Evolutionary conservation across 1,139 yeast genomes (phyloP).

Genomic region (Candida sp.): DNA sequence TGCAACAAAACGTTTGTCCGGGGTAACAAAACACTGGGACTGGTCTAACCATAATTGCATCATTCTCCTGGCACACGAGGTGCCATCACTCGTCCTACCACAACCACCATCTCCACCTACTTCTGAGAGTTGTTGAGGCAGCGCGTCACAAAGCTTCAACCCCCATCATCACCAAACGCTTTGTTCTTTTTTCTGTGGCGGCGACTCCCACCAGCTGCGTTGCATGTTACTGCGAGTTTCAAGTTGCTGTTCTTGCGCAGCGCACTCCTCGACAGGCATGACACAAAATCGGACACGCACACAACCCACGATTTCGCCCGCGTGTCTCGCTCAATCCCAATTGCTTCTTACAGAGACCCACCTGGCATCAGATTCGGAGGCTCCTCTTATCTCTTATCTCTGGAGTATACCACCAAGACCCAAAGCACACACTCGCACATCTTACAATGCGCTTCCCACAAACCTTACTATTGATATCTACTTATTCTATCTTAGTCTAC

Average conservation of each 20-base stretch:
- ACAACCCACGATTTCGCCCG: not conserved
- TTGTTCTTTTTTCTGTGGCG: not conserved
- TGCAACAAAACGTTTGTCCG: not conserved
- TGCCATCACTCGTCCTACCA: not conserved
- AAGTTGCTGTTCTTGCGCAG: not conserved
- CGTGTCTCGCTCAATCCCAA: not conserved
- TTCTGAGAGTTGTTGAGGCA: not conserved
- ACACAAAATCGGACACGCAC: not conserved
- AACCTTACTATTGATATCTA: not conserved
- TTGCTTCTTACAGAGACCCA: not conserved
- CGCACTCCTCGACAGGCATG: not conserved
- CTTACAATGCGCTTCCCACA: not conserved
- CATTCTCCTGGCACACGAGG: not conserved
- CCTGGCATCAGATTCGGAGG: no score
- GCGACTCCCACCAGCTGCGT: not conserved
- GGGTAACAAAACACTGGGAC: not conserved
- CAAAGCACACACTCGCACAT: not conserved
- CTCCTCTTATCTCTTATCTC: not conserved
- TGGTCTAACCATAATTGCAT: not conserved
- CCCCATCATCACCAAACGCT: no score
- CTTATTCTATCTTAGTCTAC: not conserved
- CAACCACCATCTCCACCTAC: no score
- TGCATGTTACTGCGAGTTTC: not conserved
- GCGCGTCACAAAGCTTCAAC: not conserved
- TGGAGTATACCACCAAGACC: not conserved